Percentiles rank a stretch among this genome's conserved stretches.
Evolutionary conservation across 2,329 filamentous ascomycete species (phyloP).

Genomic region (Emergomyces orientalis): DNA sequence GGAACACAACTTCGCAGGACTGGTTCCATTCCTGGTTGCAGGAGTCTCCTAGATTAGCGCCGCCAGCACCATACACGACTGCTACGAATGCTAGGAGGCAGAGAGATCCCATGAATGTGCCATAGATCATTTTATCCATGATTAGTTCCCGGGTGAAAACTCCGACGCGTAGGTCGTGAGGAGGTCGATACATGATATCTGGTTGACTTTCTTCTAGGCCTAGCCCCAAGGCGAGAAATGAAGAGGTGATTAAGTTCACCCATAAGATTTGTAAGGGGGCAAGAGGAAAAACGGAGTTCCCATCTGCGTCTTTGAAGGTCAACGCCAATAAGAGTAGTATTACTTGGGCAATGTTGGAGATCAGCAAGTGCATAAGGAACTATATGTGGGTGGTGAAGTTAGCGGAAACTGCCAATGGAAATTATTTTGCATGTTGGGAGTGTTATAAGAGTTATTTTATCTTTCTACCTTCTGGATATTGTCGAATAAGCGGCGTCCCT

Average conservation of each 20-base stretch:
- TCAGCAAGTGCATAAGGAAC: conserved; percentile 69
- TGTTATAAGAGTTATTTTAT: conserved; percentile 10
- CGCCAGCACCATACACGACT: conserved; percentile 30
- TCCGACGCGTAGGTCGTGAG: conserved; percentile 48
- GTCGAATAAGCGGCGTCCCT: conserved; percentile 69
- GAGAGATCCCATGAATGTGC: conserved; percentile 40
- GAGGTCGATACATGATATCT: conserved; percentile 71
- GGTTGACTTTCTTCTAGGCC: conserved; percentile 66
- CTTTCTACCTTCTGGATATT: conserved; percentile 55
- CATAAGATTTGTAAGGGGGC: conserved; percentile 79
- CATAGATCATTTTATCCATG: conserved; percentile 35
- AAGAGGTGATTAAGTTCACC: conserved; percentile 87
- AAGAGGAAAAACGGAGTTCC: conserved; percentile 73
- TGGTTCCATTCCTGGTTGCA: conserved; percentile 45
- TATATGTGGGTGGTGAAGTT: conserved; percentile 24
- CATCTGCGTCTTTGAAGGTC: conserved; percentile 62
- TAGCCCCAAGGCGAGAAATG: conserved; percentile 75
- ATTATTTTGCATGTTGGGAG: conserved; percentile 44
- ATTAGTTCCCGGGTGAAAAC: conserved; percentile 36
- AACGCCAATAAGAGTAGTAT: conserved; percentile 71
- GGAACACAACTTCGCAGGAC: conserved; percentile 49
- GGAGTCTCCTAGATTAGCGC: conserved; percentile 42
- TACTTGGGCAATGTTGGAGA: conserved; percentile 76
- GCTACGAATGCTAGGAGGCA: conserved; percentile 33
- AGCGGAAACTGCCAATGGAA: conserved; percentile 2